Evolutionary conservation across 768 basidiomycete species (phyloP), one percentile per base, ranked within the genome.

Genomic region (Ephemerocybe angulata): DNA sequence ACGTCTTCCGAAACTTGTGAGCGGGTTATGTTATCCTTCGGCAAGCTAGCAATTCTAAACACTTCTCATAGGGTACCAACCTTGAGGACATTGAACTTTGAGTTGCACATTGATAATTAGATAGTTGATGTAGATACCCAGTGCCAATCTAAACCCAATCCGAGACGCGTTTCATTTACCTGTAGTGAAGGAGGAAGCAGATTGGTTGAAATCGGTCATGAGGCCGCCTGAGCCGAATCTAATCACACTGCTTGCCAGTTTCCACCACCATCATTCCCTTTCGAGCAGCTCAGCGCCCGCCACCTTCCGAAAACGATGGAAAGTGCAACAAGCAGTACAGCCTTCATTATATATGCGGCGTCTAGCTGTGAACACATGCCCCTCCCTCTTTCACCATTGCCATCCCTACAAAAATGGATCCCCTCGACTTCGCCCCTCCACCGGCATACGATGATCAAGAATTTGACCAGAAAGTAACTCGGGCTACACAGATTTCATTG

Each of bases 81-180:
- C 64, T 91, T 54, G 90, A 93, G 68, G 88, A 85, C 10, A 90
- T 92, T 54, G 89, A 91, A 67, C 78, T 93, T 19, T 93, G 72
- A 67, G 54, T 33, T 17, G 12, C 24, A 6, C 13, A 38, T 27
- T 12, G 5, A 28, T 24, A 4, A 25, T 51, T 3, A 24, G 55
- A 52, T 37, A 22, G 38, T 41, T 6, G 21, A 41, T 41, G 15
- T 8, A 19, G n/a, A n/a, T n/a, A n/a, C n/a, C n/a, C n/a, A n/a
- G n/a, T n/a, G n/a, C 46, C 41, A 50, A 50, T 15, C 29, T 25
- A 19, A 28, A 25, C 13, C 21, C 6, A 19, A 22, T 27, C 46
- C 19, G 15, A 24, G 13, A 19, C 8, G 46, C 33, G 46, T 17
- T 22, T 22, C 19, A 21, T 15, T 43, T n/a, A n/a, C n/a, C n/a